phyloP scores from a whole-genome alignment of 2,329 filamentous ascomycete genomes.

The Trichoderma gracile region DNA sequence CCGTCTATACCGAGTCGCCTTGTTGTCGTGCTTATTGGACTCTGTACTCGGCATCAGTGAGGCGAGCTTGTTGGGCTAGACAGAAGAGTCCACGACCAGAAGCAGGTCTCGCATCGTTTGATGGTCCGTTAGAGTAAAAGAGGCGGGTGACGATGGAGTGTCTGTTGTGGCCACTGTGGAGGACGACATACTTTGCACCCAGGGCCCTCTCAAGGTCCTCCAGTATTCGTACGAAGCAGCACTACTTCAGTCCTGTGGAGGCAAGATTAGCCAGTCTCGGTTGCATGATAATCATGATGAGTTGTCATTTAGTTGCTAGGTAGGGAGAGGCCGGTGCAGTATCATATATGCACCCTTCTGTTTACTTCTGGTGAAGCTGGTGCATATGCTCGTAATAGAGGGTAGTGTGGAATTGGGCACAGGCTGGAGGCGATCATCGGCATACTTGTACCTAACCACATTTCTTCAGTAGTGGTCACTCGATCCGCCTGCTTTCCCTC shows the following conservation, averaged over 20 bases:
- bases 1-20: background rate
- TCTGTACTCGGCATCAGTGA: background rate
- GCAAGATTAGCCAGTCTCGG: background rate
- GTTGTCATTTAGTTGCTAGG: background rate
- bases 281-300: background rate
- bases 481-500: too few species aligned
- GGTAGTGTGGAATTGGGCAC: background rate
- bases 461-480: background rate
- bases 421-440: too few species aligned
- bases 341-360: background rate
- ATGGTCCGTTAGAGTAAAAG: background rate
- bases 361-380: background rate
- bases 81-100: background rate
- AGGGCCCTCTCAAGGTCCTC: background rate
- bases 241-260: background rate
- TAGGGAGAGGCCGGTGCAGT: background rate
- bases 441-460: too few species aligned
- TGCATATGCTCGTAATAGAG: background rate
- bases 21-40: background rate
- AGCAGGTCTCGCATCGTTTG: background rate
- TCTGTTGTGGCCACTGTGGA: background rate
- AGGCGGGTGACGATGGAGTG: conserved; percentile 2
- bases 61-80: background rate
- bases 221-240: too few species aligned
- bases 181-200: too few species aligned